These are phyloP conservation scores for Coelastrella sp. DNA, from an alignment of 139 green algal genomes.

Conservation along the genomic window DNA sequence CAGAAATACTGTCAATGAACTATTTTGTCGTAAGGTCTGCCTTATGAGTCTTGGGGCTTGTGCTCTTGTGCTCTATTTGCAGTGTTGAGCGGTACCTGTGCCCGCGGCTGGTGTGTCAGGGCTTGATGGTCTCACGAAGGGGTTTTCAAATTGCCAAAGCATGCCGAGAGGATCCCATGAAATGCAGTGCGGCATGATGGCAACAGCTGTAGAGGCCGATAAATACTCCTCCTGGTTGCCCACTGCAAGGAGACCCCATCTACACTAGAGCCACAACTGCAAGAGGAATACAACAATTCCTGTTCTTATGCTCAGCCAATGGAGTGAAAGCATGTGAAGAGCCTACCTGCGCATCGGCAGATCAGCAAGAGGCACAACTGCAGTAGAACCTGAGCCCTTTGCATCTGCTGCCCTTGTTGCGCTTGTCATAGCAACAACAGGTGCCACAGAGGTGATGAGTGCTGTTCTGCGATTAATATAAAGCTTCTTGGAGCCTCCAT, in stretches of 20 bases:
- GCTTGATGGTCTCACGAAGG: too few species aligned
- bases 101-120: too few species aligned
- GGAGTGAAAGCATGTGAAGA: neutral
- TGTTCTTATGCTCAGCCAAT: neutral
- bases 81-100: neutral
- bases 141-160: too few species aligned
- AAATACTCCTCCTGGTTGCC: too few species aligned
- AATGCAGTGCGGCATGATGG: too few species aligned
- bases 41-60: neutral
- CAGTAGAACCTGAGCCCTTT: neutral
- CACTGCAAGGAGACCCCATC: too few species aligned
- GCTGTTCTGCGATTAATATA: neutral
- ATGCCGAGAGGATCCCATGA: too few species aligned
- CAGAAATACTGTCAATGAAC: neutral
- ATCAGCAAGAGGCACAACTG: constrained; percentile 25
- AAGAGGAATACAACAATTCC: too few species aligned
- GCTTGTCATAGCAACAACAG: neutral
- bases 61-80: neutral
- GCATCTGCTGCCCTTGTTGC: neutral
- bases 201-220: too few species aligned
- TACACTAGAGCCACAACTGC: too few species aligned
- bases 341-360: constrained; percentile 35
- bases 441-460: neutral
- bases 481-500: neutral
- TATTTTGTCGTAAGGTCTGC: too few species aligned